Percentiles rank a stretch among this genome's conserved stretches.
These are phyloP conservation scores for Sarocladium strictum DNA, from an alignment of 2,329 filamentous ascomycete genomes.

Conservation along the genomic window DNA sequence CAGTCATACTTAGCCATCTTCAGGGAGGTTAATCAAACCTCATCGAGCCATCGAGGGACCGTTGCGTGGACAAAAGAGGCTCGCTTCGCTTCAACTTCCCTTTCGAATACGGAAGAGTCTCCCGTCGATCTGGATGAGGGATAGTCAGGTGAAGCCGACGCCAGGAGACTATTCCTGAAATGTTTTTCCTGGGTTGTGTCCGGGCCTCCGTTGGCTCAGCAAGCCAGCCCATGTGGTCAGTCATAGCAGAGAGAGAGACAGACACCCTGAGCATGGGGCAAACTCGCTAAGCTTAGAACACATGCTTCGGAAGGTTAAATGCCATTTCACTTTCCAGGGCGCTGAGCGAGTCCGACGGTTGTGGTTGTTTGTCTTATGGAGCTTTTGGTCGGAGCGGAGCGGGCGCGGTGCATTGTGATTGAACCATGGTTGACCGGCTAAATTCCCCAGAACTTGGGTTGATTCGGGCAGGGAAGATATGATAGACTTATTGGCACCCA, in stretches of 20 bases:
- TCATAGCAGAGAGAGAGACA: no score
- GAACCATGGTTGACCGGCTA: background rate
- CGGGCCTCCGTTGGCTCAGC: conserved; percentile 5
- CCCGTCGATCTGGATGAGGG: background rate
- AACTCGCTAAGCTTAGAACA: background rate
- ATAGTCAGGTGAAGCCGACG: background rate
- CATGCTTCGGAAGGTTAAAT: background rate
- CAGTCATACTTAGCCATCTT: background rate
- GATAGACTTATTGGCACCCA: background rate
- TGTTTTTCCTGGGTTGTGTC: background rate
- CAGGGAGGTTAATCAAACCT: background rate
- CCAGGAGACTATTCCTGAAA: background rate
- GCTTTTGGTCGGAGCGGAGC: background rate
- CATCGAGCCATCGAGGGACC: background rate
- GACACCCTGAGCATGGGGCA: background rate
- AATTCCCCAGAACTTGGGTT: background rate
- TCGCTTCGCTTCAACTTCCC: conserved; percentile 5
- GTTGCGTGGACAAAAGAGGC: background rate
- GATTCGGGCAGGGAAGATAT: no score
- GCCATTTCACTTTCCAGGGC: background rate
- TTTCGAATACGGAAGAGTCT: background rate
- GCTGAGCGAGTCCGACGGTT: background rate
- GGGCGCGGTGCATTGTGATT: background rate
- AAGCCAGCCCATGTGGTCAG: background rate
- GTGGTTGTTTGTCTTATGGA: background rate